phyloP scores from a whole-genome alignment of 345 rosid genomes.

The Angophora floribunda region DNA sequence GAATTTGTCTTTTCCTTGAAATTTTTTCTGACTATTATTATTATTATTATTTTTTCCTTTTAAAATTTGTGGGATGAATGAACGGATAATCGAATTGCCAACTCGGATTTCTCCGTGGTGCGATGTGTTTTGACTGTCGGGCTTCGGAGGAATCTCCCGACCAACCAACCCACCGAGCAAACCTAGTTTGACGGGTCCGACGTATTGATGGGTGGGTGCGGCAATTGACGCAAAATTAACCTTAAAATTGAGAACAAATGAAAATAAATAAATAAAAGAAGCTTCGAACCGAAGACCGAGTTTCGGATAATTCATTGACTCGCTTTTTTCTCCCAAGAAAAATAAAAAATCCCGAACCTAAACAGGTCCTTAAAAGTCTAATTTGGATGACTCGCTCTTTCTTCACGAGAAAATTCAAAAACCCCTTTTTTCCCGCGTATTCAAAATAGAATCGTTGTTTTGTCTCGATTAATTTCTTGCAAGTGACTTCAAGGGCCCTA shows the following conservation, averaged over 20 bases:
- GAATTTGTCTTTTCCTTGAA: neutral
- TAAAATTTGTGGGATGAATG: neutral
- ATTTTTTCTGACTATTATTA: no score
- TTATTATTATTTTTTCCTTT: neutral
- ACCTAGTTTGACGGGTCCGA: neutral
- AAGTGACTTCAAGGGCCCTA: neutral
- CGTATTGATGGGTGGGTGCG: neutral
- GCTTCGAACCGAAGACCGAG: neutral
- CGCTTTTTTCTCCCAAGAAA: neutral
- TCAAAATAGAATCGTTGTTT: no score
- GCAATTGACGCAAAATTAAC: neutral
- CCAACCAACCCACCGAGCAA: neutral
- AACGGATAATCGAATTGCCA: neutral
- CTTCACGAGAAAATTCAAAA: neutral
- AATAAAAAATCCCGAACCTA: no score
- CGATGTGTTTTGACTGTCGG: neutral
- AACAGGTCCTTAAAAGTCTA: no score
- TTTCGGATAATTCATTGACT: neutral
- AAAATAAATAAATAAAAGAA: neutral
- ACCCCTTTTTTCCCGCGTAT: neutral
- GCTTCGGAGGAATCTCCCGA: neutral
- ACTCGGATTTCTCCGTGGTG: neutral
- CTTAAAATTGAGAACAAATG: neutral
- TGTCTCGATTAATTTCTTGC: neutral
- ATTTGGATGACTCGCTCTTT: neutral